These are phyloP conservation scores for Trypanosoma scelopori DNA, from an alignment of 208 protist genomes.

Conservation along the genomic window DNA sequence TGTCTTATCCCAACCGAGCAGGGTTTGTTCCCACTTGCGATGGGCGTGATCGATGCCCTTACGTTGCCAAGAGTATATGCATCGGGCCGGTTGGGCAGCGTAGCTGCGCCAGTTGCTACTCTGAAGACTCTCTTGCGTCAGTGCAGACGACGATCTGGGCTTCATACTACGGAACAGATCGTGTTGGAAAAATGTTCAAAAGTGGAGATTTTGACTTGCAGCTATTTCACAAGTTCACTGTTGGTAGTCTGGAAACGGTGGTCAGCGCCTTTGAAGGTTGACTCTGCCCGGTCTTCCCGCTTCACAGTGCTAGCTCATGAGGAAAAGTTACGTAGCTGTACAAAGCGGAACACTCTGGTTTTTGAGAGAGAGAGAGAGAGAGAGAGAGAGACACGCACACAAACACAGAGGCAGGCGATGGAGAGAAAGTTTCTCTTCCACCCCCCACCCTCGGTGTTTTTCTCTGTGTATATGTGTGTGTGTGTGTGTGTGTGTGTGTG, in stretches of 20 bases:
- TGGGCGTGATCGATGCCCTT: conserved; percentile 12
- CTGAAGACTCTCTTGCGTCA: neutral
- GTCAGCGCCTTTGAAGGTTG: neutral
- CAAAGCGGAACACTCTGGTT: too few relatives aligned
- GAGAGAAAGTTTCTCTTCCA: too few relatives aligned
- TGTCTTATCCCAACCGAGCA: conserved; percentile 12
- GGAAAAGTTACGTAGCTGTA: neutral
- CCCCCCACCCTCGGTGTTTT: too few relatives aligned
- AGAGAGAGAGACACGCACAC: too few relatives aligned
- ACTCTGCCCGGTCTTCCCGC: neutral
- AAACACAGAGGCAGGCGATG: too few relatives aligned
- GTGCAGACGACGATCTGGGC: conserved; percentile 17
- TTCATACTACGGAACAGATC: conserved; percentile 27
- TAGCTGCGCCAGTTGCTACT: conserved; percentile 30
- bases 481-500: too few relatives aligned
- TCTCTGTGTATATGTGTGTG: too few relatives aligned
- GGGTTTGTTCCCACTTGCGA: conserved; percentile 31
- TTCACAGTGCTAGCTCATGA: neutral
- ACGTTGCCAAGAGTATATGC: conserved; percentile 21
- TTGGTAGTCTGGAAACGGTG: conserved; percentile 5
- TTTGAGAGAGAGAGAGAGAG: too few relatives aligned
- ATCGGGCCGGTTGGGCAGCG: conserved; percentile 9
- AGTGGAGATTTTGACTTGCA: conserved; percentile 12
- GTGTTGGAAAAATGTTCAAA: conserved; percentile 4
- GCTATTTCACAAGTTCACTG: conserved; percentile 17